phyloP scores from a whole-genome alignment of 2,329 filamentous ascomycete species.

The Pleomassaria siparia region DNA sequence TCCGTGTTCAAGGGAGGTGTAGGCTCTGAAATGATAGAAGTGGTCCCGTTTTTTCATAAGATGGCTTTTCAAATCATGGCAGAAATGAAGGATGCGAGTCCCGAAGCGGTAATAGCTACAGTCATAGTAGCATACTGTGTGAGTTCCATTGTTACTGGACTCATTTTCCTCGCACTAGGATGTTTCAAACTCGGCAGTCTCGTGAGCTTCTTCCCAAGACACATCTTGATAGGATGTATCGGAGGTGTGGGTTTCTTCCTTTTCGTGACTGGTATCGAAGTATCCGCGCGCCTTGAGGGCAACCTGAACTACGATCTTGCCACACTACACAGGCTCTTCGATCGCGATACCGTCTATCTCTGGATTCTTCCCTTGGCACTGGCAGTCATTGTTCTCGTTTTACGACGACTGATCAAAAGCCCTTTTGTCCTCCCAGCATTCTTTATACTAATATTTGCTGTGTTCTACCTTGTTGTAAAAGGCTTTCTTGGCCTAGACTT shows the following conservation, averaged over 20 bases:
- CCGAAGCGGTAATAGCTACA: conserved; percentile 86
- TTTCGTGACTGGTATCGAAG: conserved; percentile 86
- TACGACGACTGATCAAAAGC: conserved; percentile 74
- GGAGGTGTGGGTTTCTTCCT: conserved; percentile 97
- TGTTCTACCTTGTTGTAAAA: conserved; percentile 78
- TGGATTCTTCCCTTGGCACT: conserved; percentile 81
- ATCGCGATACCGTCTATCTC: conserved; percentile 72
- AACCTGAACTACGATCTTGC: conserved; percentile 78
- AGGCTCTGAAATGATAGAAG: conserved; percentile 97
- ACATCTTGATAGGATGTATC: conserved; percentile 96
- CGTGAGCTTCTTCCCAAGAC: conserved; percentile 94
- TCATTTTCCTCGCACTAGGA: conserved; percentile 91
- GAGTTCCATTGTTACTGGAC: conserved; percentile 86
- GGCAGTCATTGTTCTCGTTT: conserved; percentile 72
- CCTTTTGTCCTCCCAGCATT: conserved; percentile 86
- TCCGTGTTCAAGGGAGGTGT: conserved; percentile 90
- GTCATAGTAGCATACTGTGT: conserved; percentile 89
- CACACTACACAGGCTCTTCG: conserved; percentile 74
- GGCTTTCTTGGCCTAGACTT: conserved; percentile 69
- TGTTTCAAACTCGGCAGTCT: conserved; percentile 84
- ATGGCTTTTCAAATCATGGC: conserved; percentile 90
- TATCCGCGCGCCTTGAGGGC: conserved; percentile 84
- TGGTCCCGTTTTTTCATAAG: conserved; percentile 97
- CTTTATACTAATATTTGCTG: conserved; percentile 74
- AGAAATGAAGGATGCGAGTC: conserved; percentile 75